These are phyloP conservation scores for Populus hybrid DNA, from an alignment of 441 rosid genomes.

Conservation along the genomic window DNA sequence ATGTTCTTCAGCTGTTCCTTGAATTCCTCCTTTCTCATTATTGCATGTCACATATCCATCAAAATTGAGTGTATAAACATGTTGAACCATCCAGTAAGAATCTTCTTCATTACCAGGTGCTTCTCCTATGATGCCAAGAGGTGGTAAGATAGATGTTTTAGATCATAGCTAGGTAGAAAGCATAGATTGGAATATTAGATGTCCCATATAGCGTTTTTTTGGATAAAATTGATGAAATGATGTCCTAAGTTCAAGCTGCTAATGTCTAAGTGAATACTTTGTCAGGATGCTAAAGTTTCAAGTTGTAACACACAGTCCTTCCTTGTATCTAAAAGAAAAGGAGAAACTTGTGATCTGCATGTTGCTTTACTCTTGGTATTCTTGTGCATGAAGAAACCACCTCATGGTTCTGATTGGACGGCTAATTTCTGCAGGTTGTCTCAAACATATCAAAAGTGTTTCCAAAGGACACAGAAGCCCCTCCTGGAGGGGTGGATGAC, in stretches of 20 bases:
- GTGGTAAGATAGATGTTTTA: neutral
- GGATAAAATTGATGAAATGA: neutral
- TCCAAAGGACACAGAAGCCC: constrained; percentile 90
- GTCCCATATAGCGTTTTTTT: neutral
- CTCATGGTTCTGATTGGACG: constrained; percentile 3
- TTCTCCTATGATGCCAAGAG: neutral
- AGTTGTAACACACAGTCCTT: neutral
- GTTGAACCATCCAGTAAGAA: neutral
- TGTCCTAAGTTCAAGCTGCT: neutral
- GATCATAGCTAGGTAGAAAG: neutral
- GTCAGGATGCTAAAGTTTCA: neutral
- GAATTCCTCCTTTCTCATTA: neutral
- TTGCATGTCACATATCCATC: neutral
- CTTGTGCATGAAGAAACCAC: neutral
- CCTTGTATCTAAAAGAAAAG: neutral
- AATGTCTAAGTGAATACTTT: neutral
- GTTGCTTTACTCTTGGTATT: neutral
- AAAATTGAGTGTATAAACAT: neutral
- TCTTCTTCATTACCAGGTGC: neutral
- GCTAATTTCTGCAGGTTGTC: constrained; percentile 47
- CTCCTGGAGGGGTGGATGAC: constrained; percentile 97
- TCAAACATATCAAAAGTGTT: constrained; percentile 60
- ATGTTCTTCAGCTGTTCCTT: neutral
- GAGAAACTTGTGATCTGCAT: neutral
- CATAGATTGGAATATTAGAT: too few species aligned